Evolutionary conservation across 345 rosid genomes (phyloP).

Genomic region (Salix brachista): DNA sequence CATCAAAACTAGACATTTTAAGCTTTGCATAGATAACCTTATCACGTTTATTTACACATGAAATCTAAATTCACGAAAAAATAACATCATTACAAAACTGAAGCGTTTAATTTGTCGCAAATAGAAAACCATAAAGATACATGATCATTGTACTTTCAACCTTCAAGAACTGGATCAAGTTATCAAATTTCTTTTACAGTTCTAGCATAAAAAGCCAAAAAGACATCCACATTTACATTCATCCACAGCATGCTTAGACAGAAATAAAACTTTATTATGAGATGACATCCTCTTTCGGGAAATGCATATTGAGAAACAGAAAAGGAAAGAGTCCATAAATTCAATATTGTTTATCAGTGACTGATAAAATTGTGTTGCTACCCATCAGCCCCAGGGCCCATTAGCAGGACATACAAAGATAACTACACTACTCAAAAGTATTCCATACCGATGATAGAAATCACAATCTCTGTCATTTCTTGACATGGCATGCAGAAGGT

Average conservation of each 20-base stretch:
- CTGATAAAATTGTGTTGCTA: neutral
- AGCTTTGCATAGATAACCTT: neutral
- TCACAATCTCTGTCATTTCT: slow-evolving; percentile 95
- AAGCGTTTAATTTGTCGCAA: neutral
- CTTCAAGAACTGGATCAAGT: neutral
- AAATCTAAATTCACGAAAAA: neutral
- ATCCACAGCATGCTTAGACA: neutral
- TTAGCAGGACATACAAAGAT: neutral
- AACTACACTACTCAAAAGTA: slow-evolving; percentile 9
- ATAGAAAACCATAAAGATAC: neutral
- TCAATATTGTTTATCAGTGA: neutral
- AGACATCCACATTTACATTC: neutral
- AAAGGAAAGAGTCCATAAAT: neutral
- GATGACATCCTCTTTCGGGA: neutral
- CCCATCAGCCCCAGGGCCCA: neutral
- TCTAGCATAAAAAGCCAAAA: neutral
- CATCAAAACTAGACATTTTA: neutral
- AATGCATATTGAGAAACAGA: neutral
- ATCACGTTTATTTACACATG: neutral
- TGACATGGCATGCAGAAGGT: slow-evolving; percentile 86
- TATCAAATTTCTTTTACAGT: neutral
- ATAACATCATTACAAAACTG: neutral
- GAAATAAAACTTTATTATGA: neutral
- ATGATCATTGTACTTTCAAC: neutral
- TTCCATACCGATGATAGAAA: slow-evolving; percentile 89